Evolutionary conservation across 2,329 filamentous ascomycete species (phyloP), one percentile per base, ranked within the genome.

Genomic region (Simplicillium sp.): DNA sequence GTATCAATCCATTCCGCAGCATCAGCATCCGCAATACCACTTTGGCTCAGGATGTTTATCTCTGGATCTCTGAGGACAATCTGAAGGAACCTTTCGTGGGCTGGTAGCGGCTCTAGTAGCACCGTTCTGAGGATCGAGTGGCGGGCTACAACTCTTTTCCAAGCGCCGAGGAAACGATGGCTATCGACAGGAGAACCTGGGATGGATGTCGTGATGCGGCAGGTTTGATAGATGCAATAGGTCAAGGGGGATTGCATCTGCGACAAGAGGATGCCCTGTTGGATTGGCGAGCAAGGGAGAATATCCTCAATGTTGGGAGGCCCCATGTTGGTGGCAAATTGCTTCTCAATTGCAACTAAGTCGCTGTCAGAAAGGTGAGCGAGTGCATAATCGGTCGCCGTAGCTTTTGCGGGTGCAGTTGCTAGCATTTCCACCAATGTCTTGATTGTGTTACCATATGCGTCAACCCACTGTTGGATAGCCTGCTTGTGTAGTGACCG

Each of bases 241-340:
- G 35, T 18, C 3, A 32, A 14, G 9, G 33, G 13, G 7, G 25
- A 14, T 36, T 44, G 29, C 33, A 40, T 34, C 38, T 52, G 50
- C 36, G 52, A 60, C 14, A 59, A 44, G 3, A 61, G 49, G 9
- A 63, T 49, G 13, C 57, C 58, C 11, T 56, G 49, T 29, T 61
- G 58, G 42, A 57, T 52, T 0, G 55, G 52, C 2, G 59, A 54
- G 36, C 53, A 60, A 2, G 60, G 59, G 12, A 53, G 56, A 1
- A 61, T 47, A 29, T 56, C 51, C n/a, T 60, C 51, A 11, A 62
- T 44, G 7, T 53, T 43, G 42, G 31, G 31, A 25, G 20, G 20
- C 6, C 20, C 20, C 9, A 34, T 50, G 45, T 28, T 37, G 11
- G 34, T 39, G 17, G 13, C 44, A 42, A 29, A 41, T 29, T 11